A percentile compares a stretch with the other conserved stretches of the same genome.
These are phyloP conservation scores for Coniferiporia sulphurascens DNA, from an alignment of 1,284 basidiomycete species.

Conservation along the genomic window DNA sequence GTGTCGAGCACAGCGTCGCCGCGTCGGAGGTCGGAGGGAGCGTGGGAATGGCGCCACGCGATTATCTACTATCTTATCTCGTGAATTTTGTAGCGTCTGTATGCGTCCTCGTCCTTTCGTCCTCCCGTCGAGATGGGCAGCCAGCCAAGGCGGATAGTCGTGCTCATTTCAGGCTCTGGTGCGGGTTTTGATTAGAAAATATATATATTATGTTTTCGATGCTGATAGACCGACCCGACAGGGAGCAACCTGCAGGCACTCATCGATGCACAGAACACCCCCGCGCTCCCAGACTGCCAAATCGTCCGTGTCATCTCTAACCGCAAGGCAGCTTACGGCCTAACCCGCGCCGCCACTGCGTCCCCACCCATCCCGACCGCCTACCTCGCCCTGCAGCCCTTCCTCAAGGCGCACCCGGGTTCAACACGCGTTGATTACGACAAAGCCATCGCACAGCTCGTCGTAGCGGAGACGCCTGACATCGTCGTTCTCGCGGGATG, in stretches of 20 bases:
- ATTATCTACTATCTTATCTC: not conserved
- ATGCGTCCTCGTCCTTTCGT: not conserved
- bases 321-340: constrained; percentile 86
- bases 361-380: constrained; percentile 76
- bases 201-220: not conserved
- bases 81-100: not conserved
- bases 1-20: not conserved
- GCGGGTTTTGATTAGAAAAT: not conserved
- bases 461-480: constrained; percentile 68
- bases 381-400: constrained; percentile 84
- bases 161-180: constrained; percentile 16
- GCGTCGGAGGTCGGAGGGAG: not conserved
- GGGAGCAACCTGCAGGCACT: constrained; percentile 95
- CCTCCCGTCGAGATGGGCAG: too few species aligned
- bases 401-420: constrained; percentile 68
- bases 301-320: constrained; percentile 90
- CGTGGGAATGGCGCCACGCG: not conserved
- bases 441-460: constrained; percentile 70
- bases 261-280: constrained; percentile 77
- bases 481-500: constrained; percentile 92
- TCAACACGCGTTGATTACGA: constrained; percentile 86
- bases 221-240: constrained; percentile 28
- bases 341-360: constrained; percentile 71
- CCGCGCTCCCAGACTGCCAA: constrained; percentile 58
- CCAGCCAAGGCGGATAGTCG: constrained; percentile 5